Base-by-base conservation (phyloP, 2,329 filamentous ascomycete genomes). In the Colletotrichum sp. region DNA sequence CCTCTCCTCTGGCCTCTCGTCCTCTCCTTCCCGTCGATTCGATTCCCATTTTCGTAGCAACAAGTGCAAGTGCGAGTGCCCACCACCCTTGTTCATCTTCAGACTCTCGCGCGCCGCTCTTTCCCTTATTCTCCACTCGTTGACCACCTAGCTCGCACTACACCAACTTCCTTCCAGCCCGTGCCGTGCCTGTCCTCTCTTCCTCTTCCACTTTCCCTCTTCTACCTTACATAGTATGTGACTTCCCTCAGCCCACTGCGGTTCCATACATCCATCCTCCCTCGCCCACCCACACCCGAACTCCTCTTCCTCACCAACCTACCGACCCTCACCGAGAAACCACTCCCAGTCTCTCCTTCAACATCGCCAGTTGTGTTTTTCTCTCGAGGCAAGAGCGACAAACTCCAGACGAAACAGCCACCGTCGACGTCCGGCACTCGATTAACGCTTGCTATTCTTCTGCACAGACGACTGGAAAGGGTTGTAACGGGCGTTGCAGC, bases 321-420 rank as follows among this genome's bases (percentile, higher is more conserved):
- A 73, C 70, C 74, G 74, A 59, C 18, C 60, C 62, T 77, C 72
- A 67, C 75, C 71, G 67, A 77, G 72, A 75, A 75, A 44, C 18
- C 36, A 62, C 36, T 62, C 32, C 13, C 52, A 44, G 60, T 59
- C 30, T 59, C 28, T 36, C 26, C 28, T 71, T 66, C 36, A 64
- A 67, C 68, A 70, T 70, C 68, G 39, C 30, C 18, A 36, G 21
- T 16, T 59, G 55, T 32, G n/a, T 12, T 28, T 39, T 34, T 64
- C 32, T 39, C 32, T 64, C 32, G 18, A n/a, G n/a, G 18, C 57
- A 28, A 60, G 8, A 12, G 18, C 57, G 30, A 60, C 16, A 26
- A 32, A 60, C 57, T 8, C 26, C 16, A 32, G 57, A 21, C 28
- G 13, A 64, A 44, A 5, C 34, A 28, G 49, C 36, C 30, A 39